A percentile compares a stretch with the other conserved stretches of the same genome.
These are phyloP conservation scores for Macadamia integrifolia DNA, from an alignment of 164 flowering plant species.

Conservation along the genomic window DNA sequence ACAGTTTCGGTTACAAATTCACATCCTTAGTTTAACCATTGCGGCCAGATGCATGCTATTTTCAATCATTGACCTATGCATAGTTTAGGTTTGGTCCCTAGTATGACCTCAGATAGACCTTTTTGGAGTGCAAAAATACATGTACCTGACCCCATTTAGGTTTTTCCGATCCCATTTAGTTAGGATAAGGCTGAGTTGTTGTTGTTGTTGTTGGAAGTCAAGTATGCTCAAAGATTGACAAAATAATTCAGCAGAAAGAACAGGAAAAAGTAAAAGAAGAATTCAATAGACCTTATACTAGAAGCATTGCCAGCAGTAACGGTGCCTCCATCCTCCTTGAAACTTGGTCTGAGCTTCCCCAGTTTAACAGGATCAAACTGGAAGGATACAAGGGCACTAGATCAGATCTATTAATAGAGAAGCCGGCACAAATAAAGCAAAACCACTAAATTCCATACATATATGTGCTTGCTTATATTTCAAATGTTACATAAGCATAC, in stretches of 20 bases:
- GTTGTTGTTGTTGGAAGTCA: too few species aligned
- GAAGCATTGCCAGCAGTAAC: slow-evolving; percentile 99
- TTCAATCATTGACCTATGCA: too few species aligned
- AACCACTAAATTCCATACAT: not conserved
- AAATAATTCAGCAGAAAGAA: not conserved
- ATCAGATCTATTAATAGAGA: not conserved
- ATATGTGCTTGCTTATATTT: not conserved
- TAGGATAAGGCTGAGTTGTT: too few species aligned
- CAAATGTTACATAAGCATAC: not conserved
- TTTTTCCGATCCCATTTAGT: too few species aligned
- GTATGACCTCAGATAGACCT: too few species aligned
- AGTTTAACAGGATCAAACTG: slow-evolving; percentile 90
- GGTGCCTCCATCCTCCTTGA: slow-evolving; percentile 75
- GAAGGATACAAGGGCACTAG: slow-evolving; percentile 9
- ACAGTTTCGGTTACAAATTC: too few species aligned
- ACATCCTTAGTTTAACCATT: too few species aligned
- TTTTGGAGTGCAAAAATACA: too few species aligned
- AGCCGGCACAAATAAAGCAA: not conserved
- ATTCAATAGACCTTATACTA: slow-evolving; percentile 56
- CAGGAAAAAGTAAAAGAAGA: not conserved
- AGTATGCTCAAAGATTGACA: too few species aligned
- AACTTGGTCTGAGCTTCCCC: slow-evolving; percentile 86
- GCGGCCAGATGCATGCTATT: too few species aligned
- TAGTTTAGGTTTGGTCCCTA: too few species aligned
- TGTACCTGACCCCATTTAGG: too few species aligned